Evolutionary conservation across 371 early-diverging fungal species (phyloP).

Genomic region (Mucor saturninus): DNA sequence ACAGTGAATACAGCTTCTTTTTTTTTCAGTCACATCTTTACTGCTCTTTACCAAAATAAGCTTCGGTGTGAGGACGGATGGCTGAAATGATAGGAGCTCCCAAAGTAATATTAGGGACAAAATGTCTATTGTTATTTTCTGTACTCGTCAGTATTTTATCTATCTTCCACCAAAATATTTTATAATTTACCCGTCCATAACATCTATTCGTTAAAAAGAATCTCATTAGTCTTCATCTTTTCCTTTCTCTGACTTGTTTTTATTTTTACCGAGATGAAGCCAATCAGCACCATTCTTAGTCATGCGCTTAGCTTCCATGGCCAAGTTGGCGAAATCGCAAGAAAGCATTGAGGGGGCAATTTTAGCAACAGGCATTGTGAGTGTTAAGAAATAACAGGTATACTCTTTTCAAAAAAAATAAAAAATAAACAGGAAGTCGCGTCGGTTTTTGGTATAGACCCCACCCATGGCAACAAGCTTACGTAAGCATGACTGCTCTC

Average conservation of each 20-base stretch:
- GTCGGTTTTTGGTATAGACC: too few species aligned
- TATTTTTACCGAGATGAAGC: constrained; percentile 85
- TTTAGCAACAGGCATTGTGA: constrained; percentile 69
- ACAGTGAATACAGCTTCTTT: too few species aligned
- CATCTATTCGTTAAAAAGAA: constrained; percentile 51
- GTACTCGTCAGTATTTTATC: neutral
- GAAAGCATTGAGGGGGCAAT: constrained; percentile 94
- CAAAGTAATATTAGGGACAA: constrained; percentile 97
- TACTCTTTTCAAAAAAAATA: too few species aligned
- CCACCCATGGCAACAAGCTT: too few species aligned
- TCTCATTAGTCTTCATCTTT: neutral
- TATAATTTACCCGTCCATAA: constrained; percentile 78
- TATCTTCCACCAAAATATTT: neutral
- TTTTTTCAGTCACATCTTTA: neutral
- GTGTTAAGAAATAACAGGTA: neutral
- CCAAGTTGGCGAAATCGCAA: constrained; percentile 90
- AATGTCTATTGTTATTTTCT: constrained; percentile 70
- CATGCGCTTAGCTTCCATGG: constrained; percentile 90
- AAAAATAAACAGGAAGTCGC: too few species aligned
- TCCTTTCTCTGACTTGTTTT: neutral
- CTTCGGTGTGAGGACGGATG: constrained; percentile 87
- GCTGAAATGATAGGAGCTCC: constrained; percentile 94
- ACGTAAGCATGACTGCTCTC: too few species aligned
- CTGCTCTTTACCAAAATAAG: constrained; percentile 75
- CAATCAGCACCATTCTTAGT: constrained; percentile 91